A percentile compares a stretch with the other conserved stretches of the same genome.
phyloP scores from a whole-genome alignment of 1,284 basidiomycete genomes.

The Cryptococcus sp. region DNA sequence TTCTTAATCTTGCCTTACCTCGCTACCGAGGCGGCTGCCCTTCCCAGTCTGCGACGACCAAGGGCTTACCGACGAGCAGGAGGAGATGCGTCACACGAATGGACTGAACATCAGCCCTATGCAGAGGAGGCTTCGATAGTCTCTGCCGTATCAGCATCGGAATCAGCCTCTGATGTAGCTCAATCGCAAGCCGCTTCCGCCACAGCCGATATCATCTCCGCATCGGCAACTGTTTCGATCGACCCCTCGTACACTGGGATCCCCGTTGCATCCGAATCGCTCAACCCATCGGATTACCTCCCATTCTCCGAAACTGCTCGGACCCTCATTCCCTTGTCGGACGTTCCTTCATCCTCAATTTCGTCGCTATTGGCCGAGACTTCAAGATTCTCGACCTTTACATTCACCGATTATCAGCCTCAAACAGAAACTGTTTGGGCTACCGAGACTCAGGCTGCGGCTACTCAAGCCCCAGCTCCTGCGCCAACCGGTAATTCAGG shows the following conservation, averaged over 20 bases:
- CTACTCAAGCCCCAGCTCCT: background rate
- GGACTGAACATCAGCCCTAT: background rate
- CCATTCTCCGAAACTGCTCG: background rate
- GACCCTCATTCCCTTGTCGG: background rate
- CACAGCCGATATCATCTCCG: conserved; percentile 4
- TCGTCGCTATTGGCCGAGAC: conserved; percentile 14
- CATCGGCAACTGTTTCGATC: conserved; percentile 3
- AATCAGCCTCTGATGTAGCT: conserved; percentile 4
- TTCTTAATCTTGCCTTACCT: conserved; percentile 33
- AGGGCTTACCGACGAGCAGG: background rate
- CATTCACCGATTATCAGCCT: background rate
- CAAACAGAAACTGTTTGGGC: conserved; percentile 1
- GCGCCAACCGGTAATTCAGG: background rate
- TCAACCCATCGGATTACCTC: conserved; percentile 1
- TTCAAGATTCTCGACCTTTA: background rate
- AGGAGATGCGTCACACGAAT: conserved; percentile 1
- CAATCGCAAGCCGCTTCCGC: conserved; percentile 2
- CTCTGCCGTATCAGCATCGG: background rate
- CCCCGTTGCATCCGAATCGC: background rate
- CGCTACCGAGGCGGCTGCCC: conserved; percentile 24
- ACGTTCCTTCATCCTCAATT: conserved; percentile 21
- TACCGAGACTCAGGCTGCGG: background rate
- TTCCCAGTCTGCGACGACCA: conserved; percentile 22
- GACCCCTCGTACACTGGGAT: background rate
- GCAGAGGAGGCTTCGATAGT: conserved; percentile 1